Percentiles rank a stretch among this genome's conserved stretches.
phyloP scores from a whole-genome alignment of 257 asterid species.

The Catharanthus roseus region DNA sequence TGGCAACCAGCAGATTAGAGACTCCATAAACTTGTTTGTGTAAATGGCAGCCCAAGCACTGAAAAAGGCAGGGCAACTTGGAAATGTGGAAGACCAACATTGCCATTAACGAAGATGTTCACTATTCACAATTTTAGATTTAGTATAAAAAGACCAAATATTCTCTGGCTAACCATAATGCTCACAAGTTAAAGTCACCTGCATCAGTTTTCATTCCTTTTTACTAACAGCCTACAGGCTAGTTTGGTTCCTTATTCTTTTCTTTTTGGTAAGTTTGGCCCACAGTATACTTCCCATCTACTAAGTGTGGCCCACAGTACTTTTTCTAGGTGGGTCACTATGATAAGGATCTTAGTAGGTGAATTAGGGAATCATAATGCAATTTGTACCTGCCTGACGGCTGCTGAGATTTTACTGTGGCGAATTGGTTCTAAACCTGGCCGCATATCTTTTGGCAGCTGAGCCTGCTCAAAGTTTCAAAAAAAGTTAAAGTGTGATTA shows the following conservation, averaged over 20 bases:
- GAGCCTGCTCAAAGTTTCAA: constrained; percentile 56
- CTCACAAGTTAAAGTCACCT: neutral
- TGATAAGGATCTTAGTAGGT: neutral
- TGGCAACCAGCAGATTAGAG: neutral
- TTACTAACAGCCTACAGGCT: neutral
- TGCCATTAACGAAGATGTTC: neutral
- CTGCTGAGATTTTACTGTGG: constrained; percentile 65
- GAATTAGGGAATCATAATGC: constrained; percentile 13
- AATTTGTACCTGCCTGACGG: constrained; percentile 74
- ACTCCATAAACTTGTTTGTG: neutral
- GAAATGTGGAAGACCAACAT: neutral
- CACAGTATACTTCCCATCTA: neutral
- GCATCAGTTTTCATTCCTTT: neutral
- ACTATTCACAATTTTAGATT: neutral
- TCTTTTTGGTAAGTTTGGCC: neutral
- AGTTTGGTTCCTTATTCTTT: neutral
- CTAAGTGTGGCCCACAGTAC: neutral
- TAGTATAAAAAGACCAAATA: neutral
- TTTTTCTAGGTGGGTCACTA: constrained; percentile 5
- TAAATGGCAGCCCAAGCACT: neutral
- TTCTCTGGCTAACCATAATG: neutral
- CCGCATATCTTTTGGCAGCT: constrained; percentile 90
- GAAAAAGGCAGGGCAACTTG: neutral
- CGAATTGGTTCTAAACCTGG: constrained; percentile 74
- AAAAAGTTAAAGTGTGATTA: constrained; percentile 12